Percentiles rank a stretch among this genome's conserved stretches.
phyloP scores from a whole-genome alignment of 176 grass and related monocot genomes.

The Oryza meridionalis region DNA sequence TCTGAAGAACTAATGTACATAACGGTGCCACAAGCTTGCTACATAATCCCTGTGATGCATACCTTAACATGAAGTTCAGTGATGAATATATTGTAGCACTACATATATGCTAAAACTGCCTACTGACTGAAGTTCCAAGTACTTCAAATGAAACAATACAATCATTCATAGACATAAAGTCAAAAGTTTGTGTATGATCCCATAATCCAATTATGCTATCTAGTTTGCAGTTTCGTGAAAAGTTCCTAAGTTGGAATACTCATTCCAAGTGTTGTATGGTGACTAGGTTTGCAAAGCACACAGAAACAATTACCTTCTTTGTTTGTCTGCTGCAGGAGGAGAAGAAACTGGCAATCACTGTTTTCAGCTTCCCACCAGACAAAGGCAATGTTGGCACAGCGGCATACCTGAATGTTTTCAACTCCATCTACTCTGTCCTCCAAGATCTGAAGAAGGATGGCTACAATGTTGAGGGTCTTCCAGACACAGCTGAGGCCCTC shows the following conservation, averaged over 20 bases:
- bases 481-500: conserved; percentile 67
- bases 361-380: conserved; percentile 99
- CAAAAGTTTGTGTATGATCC: conserved; percentile 14
- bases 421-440: conserved; percentile 88
- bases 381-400: conserved; percentile 96
- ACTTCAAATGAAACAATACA: conserved; percentile 11
- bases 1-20: conserved; percentile 11
- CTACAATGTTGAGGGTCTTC: conserved; percentile 90
- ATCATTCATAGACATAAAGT: neutral
- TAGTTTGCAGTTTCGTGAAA: conserved; percentile 22
- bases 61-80: neutral
- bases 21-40: neutral
- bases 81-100: neutral
- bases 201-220: neutral
- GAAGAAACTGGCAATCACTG: conserved; percentile 89
- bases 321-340: conserved; percentile 38
- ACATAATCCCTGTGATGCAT: neutral
- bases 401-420: conserved; percentile 94
- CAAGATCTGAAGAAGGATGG: conserved; percentile 71
- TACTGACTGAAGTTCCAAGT: conserved; percentile 15
- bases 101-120: conserved; percentile 3
- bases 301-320: conserved; percentile 16
- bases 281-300: neutral
- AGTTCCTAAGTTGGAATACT: neutral
- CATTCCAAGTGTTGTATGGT: neutral